Evolutionary conservation across 2,329 filamentous ascomycete species (phyloP), one percentile per base, ranked within the genome.

Genomic region (Setomelanomma holmii): DNA sequence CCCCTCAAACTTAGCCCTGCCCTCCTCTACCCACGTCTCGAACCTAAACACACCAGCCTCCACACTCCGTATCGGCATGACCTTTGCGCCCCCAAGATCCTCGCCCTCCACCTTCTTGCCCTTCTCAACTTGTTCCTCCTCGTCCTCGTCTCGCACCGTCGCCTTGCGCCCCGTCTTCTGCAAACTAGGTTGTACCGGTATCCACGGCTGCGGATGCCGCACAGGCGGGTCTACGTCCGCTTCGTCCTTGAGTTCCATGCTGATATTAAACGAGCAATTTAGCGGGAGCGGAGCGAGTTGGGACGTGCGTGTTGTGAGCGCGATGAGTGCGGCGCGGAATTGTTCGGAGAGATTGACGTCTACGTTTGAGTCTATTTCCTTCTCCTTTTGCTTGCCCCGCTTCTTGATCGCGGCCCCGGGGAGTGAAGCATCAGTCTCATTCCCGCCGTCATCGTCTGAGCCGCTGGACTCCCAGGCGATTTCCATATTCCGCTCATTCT

Each of bases 211-310:
- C 57, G 79, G 77, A 60, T 86, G 77, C 34, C 70, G 72, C 23
- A 80, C 61, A 1, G 80, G 79, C 23, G 79, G 74, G 34, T 77
- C 73, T 23, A 77, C 79, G 10, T 81, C 74, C 0, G 79, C 80
- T 35, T 86, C 80, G 19, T 88, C 84, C 34, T 83, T 84, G 58
- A 93, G 71, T 73, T 93, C 90, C 35, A 93, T 82, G 0, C 87
- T 88, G n/a, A 93, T 73, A 0, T 89, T 90, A 71, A 90, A 93
- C 0, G 88, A 89, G 71, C 89, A 91, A 1, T 83, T 82, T 1
- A 80, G 74, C 0, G 89, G 88, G 19, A 92, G 69, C 0, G 80
- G 73, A 0, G 73, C 76, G 56, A 91, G 78, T 49, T 78, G 80
- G 54, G 86, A 81, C 7, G 81, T 84, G 3, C 84, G 81, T 52